Evolutionary conservation across 148 eudicot genomes (phyloP), one percentile per base, ranked within the genome.

Genomic region (Camellia sinensis): DNA sequence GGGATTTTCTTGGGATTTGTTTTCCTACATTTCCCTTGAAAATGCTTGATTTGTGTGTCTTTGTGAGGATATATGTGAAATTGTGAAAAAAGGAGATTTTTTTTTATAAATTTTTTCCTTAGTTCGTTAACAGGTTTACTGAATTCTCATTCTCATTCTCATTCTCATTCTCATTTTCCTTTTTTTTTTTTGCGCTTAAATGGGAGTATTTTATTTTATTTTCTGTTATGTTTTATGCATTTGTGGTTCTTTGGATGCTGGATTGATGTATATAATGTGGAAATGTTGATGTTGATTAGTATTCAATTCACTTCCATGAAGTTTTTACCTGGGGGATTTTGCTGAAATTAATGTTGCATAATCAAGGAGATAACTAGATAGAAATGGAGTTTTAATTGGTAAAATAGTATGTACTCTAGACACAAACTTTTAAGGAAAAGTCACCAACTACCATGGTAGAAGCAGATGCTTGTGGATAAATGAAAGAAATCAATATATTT

Each of bases 1-100:
- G 46, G 57, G 73, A 53, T 63, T 46, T 64, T 64, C 71, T 67
- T 67, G 73, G 73, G 19, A 53, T n/a, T 56, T 63, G 41, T n/a
- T 54, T 65, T 67, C 73, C 65, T n/a, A 40, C 65, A 67, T 50
- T 52, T 66, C 22, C 61, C 46, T 71, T 11, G 52, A 63, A 63
- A 48, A 48, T 77, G 60, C 71, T 78, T 68, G 61, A 52, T 52
- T 67, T 53, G 37, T 52, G 62, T 64, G 74, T 13, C 4, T 2
- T 45, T 46, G 17, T 5, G 57, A 65, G 63, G 15, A 43, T 67
- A 40, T 62, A 29, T 78, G 62, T 37, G 48, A 52, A 37, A 67
- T 78, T 53, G 74, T 17, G 73, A 53, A 40, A 53, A 22, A 54
- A 8, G 64, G 50, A 60, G 29, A 37, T 0, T 7, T 7, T 48